These are phyloP conservation scores for Russula emetica DNA, from an alignment of 768 basidiomycete species.

Conservation along the genomic window DNA sequence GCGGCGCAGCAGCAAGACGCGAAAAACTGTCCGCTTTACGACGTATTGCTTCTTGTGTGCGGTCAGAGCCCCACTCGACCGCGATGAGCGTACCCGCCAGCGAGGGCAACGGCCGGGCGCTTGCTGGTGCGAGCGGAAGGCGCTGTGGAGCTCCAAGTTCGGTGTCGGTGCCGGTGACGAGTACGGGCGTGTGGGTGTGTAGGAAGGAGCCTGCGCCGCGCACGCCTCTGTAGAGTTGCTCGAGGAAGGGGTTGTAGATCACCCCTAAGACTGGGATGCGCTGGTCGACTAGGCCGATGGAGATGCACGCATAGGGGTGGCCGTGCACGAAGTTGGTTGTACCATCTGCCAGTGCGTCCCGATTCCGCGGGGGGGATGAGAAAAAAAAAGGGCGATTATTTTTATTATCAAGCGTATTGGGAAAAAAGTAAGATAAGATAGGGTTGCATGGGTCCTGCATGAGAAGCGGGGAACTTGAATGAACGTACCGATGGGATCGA, in stretches of 20 bases:
- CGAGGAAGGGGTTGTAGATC: slow-evolving; percentile 15
- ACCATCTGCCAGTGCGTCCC: slow-evolving; percentile 53
- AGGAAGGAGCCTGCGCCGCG: slow-evolving; percentile 79
- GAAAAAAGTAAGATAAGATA: too few species aligned
- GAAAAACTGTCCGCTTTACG: slow-evolving; percentile 65
- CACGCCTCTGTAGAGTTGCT: slow-evolving; percentile 15
- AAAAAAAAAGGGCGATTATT: too few species aligned
- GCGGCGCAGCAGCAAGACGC: slow-evolving; percentile 68
- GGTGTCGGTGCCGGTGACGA: slow-evolving; percentile 13
- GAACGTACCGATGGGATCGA: too few species aligned
- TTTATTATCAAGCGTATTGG: too few species aligned
- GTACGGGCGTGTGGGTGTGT: slow-evolving; percentile 31
- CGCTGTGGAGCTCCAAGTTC: slow-evolving; percentile 36
- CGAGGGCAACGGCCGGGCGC: slow-evolving; percentile 53
- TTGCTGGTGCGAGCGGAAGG: slow-evolving; percentile 55
- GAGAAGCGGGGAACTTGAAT: too few species aligned
- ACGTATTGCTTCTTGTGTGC: slow-evolving; percentile 47
- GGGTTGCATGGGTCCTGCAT: too few species aligned
- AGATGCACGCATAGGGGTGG: slow-evolving; percentile 82
- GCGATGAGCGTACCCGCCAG: slow-evolving; percentile 72
- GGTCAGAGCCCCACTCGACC: slow-evolving; percentile 87
- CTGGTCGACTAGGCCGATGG: slow-evolving; percentile 82
- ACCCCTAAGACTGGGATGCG: slow-evolving; percentile 54
- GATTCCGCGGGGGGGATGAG: slow-evolving; percentile 42
- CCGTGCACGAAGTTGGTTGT: slow-evolving; percentile 87